Evolutionary conservation across 306 rosid species (phyloP).

Genomic region (Hylodesmum podocarpum): DNA sequence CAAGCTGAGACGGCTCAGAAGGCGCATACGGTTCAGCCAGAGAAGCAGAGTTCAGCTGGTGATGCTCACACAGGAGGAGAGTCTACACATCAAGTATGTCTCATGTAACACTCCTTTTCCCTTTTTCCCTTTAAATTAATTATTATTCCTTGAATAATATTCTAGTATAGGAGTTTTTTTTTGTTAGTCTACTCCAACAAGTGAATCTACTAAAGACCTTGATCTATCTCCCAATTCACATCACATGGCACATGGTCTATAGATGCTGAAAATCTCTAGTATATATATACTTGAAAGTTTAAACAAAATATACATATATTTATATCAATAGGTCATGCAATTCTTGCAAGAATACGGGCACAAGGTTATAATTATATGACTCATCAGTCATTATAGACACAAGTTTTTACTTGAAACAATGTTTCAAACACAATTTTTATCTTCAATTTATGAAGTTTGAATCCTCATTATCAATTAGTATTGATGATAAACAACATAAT

Average conservation of each 20-base stretch:
- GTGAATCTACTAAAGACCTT: conserved; percentile 20
- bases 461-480: neutral
- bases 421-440: neutral
- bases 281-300: neutral
- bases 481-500: neutral
- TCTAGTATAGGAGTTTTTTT: neutral
- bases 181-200: neutral
- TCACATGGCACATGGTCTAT: conserved; percentile 29
- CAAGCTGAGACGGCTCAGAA: conserved; percentile 43
- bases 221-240: conserved; percentile 16
- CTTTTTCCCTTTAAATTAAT: conserved; percentile 3
- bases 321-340: neutral
- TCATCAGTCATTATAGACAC: too few species aligned
- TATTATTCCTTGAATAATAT: conserved; percentile 5
- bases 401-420: neutral
- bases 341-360: neutral
- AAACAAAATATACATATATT: neutral
- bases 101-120: conserved; percentile 17
- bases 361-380: neutral
- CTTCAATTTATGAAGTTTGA: neutral
- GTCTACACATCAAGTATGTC: conserved; percentile 49
- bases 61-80: conserved; percentile 43
- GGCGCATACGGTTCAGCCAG: neutral
- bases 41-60: conserved; percentile 33
- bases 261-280: conserved; percentile 3